Percentiles rank a stretch among this genome's conserved stretches.
Evolutionary conservation across 768 basidiomycete genomes (phyloP).

Genomic region (Xerocomellus chrysenteron): DNA sequence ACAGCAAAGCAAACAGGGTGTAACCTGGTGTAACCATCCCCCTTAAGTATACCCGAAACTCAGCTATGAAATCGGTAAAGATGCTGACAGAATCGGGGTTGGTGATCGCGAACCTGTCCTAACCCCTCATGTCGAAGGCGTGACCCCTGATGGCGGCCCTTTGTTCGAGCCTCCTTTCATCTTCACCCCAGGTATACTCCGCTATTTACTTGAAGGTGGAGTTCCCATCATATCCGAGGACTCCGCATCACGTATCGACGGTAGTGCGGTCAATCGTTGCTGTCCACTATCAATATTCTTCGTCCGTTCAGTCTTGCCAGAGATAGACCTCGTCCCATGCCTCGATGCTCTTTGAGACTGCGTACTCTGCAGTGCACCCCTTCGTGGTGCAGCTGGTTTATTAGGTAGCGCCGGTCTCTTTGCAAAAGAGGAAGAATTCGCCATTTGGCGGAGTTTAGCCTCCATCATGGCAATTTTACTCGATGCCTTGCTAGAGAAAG

Average conservation of each 20-base stretch:
- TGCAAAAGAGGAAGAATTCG: conserved; percentile 29
- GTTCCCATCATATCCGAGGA: conserved; percentile 15
- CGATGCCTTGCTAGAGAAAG: conserved; percentile 52
- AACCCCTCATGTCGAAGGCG: conserved; percentile 8
- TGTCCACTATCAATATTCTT: background rate
- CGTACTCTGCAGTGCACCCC: background rate
- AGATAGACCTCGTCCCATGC: background rate
- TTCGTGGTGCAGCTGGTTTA: conserved; percentile 14
- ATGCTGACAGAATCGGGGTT: background rate
- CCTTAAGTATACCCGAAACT: conserved; percentile 3
- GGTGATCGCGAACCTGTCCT: conserved; percentile 1
- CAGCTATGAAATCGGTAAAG: conserved; percentile 3
- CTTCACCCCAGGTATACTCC: conserved; percentile 34
- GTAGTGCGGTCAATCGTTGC: background rate
- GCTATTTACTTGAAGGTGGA: conserved; percentile 21
- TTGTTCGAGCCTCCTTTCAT: conserved; percentile 25
- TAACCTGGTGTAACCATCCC: background rate
- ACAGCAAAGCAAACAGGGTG: conserved; percentile 1
- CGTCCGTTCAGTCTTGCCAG: background rate
- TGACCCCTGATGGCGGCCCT: conserved; percentile 3
- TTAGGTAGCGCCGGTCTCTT: conserved; percentile 24
- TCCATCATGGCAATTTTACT: conserved; percentile 96
- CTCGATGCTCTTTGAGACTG: conserved; percentile 1
- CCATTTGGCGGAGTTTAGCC: conserved; percentile 87
- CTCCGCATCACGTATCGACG: conserved; percentile 7